These are phyloP conservation scores for Starmerella floris DNA, from an alignment of 805 yeast genomes.

Conservation along the genomic window DNA sequence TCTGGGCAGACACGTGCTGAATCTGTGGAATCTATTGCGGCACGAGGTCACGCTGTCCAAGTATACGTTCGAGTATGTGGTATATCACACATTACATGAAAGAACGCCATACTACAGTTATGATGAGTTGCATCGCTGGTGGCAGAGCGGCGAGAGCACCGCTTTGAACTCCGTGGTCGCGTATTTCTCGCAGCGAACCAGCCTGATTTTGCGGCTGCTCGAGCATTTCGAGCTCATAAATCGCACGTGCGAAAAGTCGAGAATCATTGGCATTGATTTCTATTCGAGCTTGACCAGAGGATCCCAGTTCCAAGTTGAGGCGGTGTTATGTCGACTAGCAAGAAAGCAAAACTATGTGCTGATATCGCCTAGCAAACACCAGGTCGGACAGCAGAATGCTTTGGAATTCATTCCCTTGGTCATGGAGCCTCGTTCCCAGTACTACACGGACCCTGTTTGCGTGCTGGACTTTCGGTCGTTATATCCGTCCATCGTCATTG, in stretches of 20 bases:
- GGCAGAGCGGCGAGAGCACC: slow-evolving; percentile 24
- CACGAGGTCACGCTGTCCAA: slow-evolving; percentile 48
- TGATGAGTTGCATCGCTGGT: slow-evolving; percentile 38
- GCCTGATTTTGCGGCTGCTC: slow-evolving; percentile 36
- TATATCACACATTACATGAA: slow-evolving; percentile 51
- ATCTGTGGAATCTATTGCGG: slow-evolving; percentile 69
- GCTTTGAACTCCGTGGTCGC: slow-evolving; percentile 26
- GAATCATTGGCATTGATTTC: slow-evolving; percentile 81
- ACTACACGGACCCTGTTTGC: slow-evolving; percentile 75
- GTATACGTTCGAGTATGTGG: slow-evolving; percentile 66
- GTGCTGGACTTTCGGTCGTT: slow-evolving; percentile 89
- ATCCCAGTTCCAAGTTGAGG: slow-evolving; percentile 88
- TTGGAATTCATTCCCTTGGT: slow-evolving; percentile 79
- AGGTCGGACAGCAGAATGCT: slow-evolving; percentile 74
- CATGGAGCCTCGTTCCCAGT: slow-evolving; percentile 79
- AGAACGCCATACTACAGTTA: slow-evolving; percentile 52
- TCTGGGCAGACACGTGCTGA: slow-evolving; percentile 71
- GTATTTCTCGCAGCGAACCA: slow-evolving; percentile 37
- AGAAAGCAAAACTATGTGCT: slow-evolving; percentile 62
- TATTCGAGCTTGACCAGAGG: slow-evolving; percentile 79
- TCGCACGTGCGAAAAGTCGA: slow-evolving; percentile 66
- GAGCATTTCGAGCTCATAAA: slow-evolving; percentile 52
- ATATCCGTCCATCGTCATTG: slow-evolving; percentile 85
- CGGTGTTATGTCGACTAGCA: slow-evolving; percentile 59
- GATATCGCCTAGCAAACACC: slow-evolving; percentile 64